Percentiles rank a stretch among this genome's conserved stretches.
These are phyloP conservation scores for Trichophyton verrucosum DNA, from an alignment of 2,329 filamentous ascomycete species.

Conservation along the genomic window DNA sequence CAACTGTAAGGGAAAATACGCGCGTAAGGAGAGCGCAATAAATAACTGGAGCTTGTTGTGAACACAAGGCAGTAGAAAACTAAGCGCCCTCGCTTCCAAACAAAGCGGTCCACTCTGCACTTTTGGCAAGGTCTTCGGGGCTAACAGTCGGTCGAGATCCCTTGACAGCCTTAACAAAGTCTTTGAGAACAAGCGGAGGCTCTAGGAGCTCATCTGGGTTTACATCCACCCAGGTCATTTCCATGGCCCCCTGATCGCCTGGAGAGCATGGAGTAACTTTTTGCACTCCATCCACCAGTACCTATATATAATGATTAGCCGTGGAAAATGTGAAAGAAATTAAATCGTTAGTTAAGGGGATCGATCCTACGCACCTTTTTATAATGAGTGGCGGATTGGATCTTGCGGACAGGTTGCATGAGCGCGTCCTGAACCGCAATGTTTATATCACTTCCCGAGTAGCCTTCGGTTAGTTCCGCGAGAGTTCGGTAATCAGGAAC, in stretches of 20 bases:
- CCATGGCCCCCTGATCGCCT: constrained; percentile 68
- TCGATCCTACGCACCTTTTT: constrained; percentile 58
- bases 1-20: constrained; percentile 5
- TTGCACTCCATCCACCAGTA: constrained; percentile 52
- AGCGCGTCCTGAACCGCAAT: constrained; percentile 93
- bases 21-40: not conserved
- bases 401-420: constrained; percentile 95
- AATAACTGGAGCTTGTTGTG: not conserved
- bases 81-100: constrained; percentile 81
- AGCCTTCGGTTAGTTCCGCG: constrained; percentile 75
- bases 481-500: constrained; percentile 66
- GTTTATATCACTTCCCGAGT: constrained; percentile 88
- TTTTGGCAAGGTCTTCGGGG: constrained; percentile 67
- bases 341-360: not conserved
- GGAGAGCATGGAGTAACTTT: constrained; percentile 78
- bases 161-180: constrained; percentile 87
- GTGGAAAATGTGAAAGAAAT: not conserved
- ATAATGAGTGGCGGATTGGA: constrained; percentile 95
- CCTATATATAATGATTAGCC: constrained; percentile 34
- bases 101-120: constrained; percentile 87
- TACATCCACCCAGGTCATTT: constrained; percentile 89
- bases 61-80: constrained; percentile 8
- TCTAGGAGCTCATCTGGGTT: constrained; percentile 75
- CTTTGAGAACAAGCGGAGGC: constrained; percentile 73
- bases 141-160: constrained; percentile 83